These are phyloP conservation scores for Aureobasidium sp. DNA, from an alignment of 2,329 filamentous ascomycete species.

Conservation along the genomic window DNA sequence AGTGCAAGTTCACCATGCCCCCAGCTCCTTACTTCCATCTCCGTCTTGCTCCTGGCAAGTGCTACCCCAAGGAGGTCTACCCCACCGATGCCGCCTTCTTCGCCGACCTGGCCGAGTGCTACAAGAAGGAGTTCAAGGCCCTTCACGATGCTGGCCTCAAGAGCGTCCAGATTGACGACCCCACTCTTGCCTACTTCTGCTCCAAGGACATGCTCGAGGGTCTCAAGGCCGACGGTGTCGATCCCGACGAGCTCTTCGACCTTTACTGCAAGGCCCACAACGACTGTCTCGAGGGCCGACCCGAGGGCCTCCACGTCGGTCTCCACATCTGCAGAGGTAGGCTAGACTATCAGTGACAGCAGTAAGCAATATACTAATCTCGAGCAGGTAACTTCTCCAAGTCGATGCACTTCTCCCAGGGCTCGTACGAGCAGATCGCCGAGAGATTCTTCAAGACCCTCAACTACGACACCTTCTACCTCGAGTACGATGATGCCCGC, in stretches of 20 bases:
- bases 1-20: slow-evolving; percentile 34
- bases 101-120: slow-evolving; percentile 29
- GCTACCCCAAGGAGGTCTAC: slow-evolving; percentile 29
- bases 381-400: slow-evolving; percentile 31
- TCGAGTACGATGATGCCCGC: slow-evolving; percentile 34
- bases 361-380: not conserved
- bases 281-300: slow-evolving; percentile 29
- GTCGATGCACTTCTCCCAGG: slow-evolving; percentile 33
- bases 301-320: slow-evolving; percentile 31
- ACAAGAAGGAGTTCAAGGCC: slow-evolving; percentile 31
- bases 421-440: slow-evolving; percentile 33
- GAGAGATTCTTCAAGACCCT: slow-evolving; percentile 32
- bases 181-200: slow-evolving; percentile 34
- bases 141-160: slow-evolving; percentile 29
- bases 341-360: not conserved
- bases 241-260: slow-evolving; percentile 32
- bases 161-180: slow-evolving; percentile 34
- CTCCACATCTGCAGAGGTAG: slow-evolving; percentile 33
- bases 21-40: slow-evolving; percentile 33
- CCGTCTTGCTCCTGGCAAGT: slow-evolving; percentile 30
- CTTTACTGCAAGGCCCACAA: slow-evolving; percentile 33
- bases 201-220: slow-evolving; percentile 31
- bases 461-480: slow-evolving; percentile 35
- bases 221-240: slow-evolving; percentile 29
- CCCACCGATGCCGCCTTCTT: slow-evolving; percentile 30